These are phyloP conservation scores for Cochliopodium minus DNA, from an alignment of 208 protist genomes.

Conservation along the genomic window DNA sequence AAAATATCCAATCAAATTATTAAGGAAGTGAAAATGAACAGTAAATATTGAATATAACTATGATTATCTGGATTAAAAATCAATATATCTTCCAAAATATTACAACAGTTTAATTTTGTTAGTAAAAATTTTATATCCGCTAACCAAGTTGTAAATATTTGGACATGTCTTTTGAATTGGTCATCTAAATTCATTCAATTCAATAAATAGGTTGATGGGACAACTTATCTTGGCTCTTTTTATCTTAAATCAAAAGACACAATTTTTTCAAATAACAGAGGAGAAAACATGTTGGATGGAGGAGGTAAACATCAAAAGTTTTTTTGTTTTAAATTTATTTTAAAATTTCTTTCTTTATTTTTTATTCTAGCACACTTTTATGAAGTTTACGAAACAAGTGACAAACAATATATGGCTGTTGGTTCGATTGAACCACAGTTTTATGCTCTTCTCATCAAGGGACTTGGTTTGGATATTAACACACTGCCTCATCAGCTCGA, in stretches of 20 bases:
- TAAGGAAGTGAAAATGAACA: constrained; percentile 8
- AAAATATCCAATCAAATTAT: too few species aligned
- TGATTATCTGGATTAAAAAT: constrained; percentile 4
- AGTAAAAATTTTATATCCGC: too few species aligned
- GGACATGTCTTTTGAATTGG: too few species aligned
- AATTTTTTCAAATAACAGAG: constrained; percentile 1
- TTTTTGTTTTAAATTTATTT: too few species aligned
- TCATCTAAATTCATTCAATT: too few species aligned
- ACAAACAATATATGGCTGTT: constrained; percentile 4
- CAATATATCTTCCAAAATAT: neutral
- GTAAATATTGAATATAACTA: neutral
- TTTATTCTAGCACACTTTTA: constrained; percentile 13
- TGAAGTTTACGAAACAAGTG: neutral
- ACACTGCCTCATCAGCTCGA: neutral
- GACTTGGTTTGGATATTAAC: neutral
- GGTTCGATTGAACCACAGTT: constrained; percentile 9
- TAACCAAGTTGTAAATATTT: too few species aligned
- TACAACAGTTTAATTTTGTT: too few species aligned
- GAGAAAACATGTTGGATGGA: constrained; percentile 3
- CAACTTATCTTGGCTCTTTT: too few species aligned
- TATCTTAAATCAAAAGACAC: too few species aligned
- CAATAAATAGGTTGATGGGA: too few species aligned
- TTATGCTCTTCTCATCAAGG: constrained; percentile 8
- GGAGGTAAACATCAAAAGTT: too few species aligned
- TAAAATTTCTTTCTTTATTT: too few species aligned